Base-by-base conservation (phyloP, 768 basidiomycete genomes). In the Rubroboletus pulcherrimus region DNA sequence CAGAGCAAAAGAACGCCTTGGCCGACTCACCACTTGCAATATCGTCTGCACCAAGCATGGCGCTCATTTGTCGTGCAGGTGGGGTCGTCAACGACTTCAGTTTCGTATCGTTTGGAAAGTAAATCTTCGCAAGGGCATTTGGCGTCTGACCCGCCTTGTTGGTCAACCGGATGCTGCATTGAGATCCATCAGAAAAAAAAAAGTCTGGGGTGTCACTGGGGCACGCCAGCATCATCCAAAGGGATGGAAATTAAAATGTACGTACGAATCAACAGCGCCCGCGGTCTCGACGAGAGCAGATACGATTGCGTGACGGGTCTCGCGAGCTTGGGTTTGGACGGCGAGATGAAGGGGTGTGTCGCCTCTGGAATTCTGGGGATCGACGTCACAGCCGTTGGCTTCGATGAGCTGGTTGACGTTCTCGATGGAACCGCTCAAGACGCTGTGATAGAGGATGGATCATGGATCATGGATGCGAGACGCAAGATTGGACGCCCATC, bases 331-430 rank as follows among this genome's bases (percentile, higher is more conserved):
- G 19, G 69, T 56, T 40, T 54, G 46, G 34, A 70, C 61, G 5
- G 71, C 69, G 40, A 70, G 58, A 35, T 72, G 61, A 26, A 70
- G 59, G 2, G 69, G 69, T 11, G 69, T 72, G 15, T 70, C 42
- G 4, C 69, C 64, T n/a, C 45, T 30, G 6, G 37, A 54, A 45
- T 70, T 70, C 53, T 56, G 59, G 11, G 56, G 58, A 39, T 70
- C 69, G 37, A 70, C 69, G 7, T 69, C 68, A 49, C 69, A 69
- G 5, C 69, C 69, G 8, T 64, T 49, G 6, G 62, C 57, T 51
- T 64, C 59, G 41, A 68, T 68, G 33, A 69, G 41, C 45, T 41
- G 58, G 14, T 61, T 12, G 47, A 70, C 65, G n/a, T 71, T 35
- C 6, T 66, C 64, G 0, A 51, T 3, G 15, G 58, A 60, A 8